Evolutionary conservation across 352 stramenopile species (phyloP), one percentile per base, ranked within the genome.

Genomic region (Phytophthora colocasiae): DNA sequence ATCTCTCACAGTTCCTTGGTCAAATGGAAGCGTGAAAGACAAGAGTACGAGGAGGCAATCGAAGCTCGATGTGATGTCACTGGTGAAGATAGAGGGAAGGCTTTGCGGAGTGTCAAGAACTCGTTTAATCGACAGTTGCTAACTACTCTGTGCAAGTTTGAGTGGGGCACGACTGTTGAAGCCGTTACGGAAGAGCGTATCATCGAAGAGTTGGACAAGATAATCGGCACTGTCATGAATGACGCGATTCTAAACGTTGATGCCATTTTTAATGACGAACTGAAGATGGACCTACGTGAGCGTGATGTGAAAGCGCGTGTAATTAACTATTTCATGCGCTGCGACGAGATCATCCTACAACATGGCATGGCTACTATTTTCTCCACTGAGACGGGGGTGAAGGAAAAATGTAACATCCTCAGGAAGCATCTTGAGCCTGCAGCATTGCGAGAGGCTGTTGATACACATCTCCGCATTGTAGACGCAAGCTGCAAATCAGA

Each of bases 261-360:
- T 10, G 17, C 19, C 17, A 19, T 36, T 27, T 53, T 53, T 24
- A 8, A 22, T 4, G 19, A 17, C 2, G 46, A 17, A 24, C 15
- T 53, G 27, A 53, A 53, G 36, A 75, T 64, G 38, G 46, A 61
- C 10, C 15, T 71, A 5, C 62, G 58, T 15, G 65, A 78, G 39
- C 69, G 17, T 31, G 53, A 78, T 19, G 19, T 19, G 19, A 19
- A 19, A 19, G 19, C 19, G 19, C 19, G 19, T 19, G 19, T 19
- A 19, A 50, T 72, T 2, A 72, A 74, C 17, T 72, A 75, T 26
- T 75, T 78, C 53, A 40, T 53, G 53, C 38, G 29, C 2, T 73
- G 27, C 7, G 55, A 70, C 9, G 34, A 76, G 2, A 56, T 76
- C 15, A 71, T 76, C n/a, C 0, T 49, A 11, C 32, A 69, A 11